These are phyloP conservation scores for Porphyrellus cyaneotinctus DNA, from an alignment of 768 basidiomycete species.

Conservation along the genomic window DNA sequence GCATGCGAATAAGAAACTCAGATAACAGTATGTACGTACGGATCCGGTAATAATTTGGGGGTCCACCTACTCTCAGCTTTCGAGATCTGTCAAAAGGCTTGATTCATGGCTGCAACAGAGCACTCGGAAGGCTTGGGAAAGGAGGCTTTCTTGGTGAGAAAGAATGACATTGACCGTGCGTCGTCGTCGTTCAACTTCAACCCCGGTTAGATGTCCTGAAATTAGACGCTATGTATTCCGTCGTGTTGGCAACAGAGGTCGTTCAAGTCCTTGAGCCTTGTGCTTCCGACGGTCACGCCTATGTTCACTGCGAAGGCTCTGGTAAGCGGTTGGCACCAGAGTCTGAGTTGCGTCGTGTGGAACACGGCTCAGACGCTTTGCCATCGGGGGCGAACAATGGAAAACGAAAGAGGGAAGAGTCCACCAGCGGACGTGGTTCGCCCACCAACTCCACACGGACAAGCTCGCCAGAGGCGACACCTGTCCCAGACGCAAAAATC, in stretches of 20 bases:
- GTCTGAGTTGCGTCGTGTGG: constrained; percentile 32
- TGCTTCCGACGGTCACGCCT: constrained; percentile 42
- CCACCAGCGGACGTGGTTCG: constrained; percentile 14
- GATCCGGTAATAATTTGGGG: neutral
- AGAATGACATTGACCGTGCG: constrained; percentile 36
- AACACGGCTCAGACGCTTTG: constrained; percentile 21
- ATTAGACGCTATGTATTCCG: constrained; percentile 1
- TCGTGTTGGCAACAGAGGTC: constrained; percentile 30
- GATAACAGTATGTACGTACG: neutral
- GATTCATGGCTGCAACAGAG: constrained; percentile 22
- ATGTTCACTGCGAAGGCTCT: constrained; percentile 67
- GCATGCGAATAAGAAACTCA: too few species aligned
- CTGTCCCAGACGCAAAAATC: constrained; percentile 11
- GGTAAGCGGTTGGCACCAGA: constrained; percentile 69
- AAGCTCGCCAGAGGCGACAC: constrained; percentile 14
- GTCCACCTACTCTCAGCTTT: too few species aligned
- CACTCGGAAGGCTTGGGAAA: constrained; percentile 2
- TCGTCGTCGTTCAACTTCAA: constrained; percentile 14
- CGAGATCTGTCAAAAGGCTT: neutral
- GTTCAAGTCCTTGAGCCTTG: constrained; percentile 54
- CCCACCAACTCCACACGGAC: constrained; percentile 22
- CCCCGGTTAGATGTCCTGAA: constrained; percentile 10
- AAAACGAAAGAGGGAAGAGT: constrained; percentile 30
- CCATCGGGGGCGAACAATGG: constrained; percentile 26
- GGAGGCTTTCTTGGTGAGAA: constrained; percentile 27